Conservation (phyloP, 164 flowering plant genomes). For the Protea cynaroides region DNA sequence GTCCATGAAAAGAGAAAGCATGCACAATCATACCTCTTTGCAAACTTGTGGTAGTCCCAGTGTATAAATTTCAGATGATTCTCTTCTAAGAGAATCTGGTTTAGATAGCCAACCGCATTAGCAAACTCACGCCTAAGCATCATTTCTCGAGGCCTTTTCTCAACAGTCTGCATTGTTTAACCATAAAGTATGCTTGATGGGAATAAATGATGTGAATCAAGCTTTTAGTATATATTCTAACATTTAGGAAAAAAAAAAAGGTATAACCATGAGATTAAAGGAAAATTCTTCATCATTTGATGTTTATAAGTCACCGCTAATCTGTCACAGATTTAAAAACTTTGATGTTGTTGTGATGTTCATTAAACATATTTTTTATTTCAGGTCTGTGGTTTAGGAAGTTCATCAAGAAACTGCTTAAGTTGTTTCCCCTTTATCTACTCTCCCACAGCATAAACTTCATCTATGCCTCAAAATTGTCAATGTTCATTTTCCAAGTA, state of each 20-base stretch:
- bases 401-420: too few species aligned
- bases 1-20: neutral
- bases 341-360: too few species aligned
- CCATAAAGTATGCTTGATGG: neutral
- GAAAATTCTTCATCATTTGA: neutral
- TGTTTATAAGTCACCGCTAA: neutral
- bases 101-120: conserved; percentile 90
- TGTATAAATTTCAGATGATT: conserved; percentile 84
- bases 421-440: too few species aligned
- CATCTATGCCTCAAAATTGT: too few species aligned
- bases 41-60: conserved; percentile 98
- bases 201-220: neutral
- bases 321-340: neutral
- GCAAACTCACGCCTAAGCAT: conserved; percentile 96
- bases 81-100: conserved; percentile 75
- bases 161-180: conserved; percentile 68
- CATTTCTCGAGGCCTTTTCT: conserved; percentile 99
- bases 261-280: neutral
- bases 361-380: too few species aligned
- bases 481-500: too few species aligned
- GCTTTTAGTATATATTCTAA: too few species aligned
- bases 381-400: too few species aligned
- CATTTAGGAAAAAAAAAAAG: too few species aligned
- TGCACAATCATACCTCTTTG: conserved; percentile 59
- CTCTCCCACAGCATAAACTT: too few species aligned